phyloP scores from a whole-genome alignment of 176 grass and related monocot species.

The Oryza longistaminata region DNA sequence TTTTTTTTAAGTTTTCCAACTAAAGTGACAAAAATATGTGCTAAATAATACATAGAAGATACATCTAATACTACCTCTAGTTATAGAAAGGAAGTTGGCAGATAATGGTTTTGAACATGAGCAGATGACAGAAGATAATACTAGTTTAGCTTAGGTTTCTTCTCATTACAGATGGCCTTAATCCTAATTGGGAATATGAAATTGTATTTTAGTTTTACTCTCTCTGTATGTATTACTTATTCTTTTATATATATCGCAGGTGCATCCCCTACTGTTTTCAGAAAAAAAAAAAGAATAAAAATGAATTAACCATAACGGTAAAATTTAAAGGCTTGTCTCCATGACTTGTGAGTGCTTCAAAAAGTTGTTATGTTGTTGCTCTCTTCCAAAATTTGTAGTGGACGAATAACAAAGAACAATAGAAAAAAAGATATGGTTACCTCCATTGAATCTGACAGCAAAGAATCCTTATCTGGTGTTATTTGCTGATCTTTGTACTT shows the following conservation, averaged over 20 bases:
- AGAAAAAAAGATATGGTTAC: slow-evolving; percentile 53
- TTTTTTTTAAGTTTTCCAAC: slow-evolving; percentile 4
- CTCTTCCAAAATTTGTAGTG: not conserved
- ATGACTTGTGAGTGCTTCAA: not conserved
- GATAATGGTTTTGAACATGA: slow-evolving; percentile 3
- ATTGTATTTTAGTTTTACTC: too few relatives aligned
- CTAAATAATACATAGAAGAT: not conserved
- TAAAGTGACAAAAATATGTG: not conserved
- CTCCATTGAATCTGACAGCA: slow-evolving; percentile 59
- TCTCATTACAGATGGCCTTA: not conserved
- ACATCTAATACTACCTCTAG: not conserved
- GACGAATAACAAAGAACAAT: slow-evolving; percentile 1
- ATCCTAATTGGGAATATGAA: not conserved
- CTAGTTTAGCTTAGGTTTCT: slow-evolving; percentile 16
- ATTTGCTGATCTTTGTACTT: slow-evolving; percentile 52
- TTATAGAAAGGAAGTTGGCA: not conserved
- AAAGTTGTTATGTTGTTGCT: not conserved
- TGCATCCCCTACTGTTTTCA: too few relatives aligned
- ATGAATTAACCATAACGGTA: slow-evolving; percentile 20
- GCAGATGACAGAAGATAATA: slow-evolving; percentile 10
- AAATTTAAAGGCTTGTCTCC: not conserved
- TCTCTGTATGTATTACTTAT: too few relatives aligned
- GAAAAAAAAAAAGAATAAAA: not conserved
- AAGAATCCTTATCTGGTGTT: slow-evolving; percentile 43
- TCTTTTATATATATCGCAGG: too few relatives aligned